Conservation (phyloP, 176 grass and related monocot species). For the Bolboschoenus planiculmis region DNA sequence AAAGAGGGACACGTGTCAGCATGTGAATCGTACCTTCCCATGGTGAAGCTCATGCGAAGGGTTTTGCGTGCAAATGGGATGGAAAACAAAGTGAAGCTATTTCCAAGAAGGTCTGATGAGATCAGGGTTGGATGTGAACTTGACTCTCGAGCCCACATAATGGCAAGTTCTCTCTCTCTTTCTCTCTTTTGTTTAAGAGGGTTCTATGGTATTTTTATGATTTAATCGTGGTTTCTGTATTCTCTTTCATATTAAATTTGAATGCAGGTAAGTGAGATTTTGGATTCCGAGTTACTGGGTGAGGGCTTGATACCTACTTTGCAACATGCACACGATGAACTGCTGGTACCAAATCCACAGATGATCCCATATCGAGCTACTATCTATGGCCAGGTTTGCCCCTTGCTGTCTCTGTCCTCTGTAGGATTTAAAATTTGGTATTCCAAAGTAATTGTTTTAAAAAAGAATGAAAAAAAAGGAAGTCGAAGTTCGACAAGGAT, state of each 20-base stretch:
- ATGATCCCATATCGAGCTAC: slow-evolving; percentile 73
- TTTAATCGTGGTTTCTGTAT: not conserved
- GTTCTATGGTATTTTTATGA: not conserved
- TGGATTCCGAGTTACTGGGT: slow-evolving; percentile 91
- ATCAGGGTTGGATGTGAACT: slow-evolving; percentile 52
- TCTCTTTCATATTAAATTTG: not conserved
- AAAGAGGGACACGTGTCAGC: slow-evolving; percentile 41
- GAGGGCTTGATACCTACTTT: slow-evolving; percentile 93
- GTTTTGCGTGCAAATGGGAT: slow-evolving; percentile 62
- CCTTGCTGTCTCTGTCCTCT: not conserved
- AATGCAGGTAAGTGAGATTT: slow-evolving; percentile 85
- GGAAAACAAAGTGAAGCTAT: slow-evolving; percentile 61
- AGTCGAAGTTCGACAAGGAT: not conserved
- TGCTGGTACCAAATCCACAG: slow-evolving; percentile 58
- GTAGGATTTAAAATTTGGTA: not conserved
- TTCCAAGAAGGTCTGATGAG: slow-evolving; percentile 78
- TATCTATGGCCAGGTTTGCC: slow-evolving; percentile 58
- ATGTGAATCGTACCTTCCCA: slow-evolving; percentile 86
- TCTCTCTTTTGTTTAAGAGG: slow-evolving; percentile 2
- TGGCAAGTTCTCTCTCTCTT: slow-evolving; percentile 31
- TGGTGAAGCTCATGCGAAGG: slow-evolving; percentile 74
- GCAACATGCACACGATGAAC: slow-evolving; percentile 81
- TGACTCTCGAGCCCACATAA: slow-evolving; percentile 51
- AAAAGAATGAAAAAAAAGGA: not conserved
- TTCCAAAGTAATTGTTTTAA: not conserved